A percentile compares a stretch with the other conserved stretches of the same genome.
These are phyloP conservation scores for Pueraria montana DNA, from an alignment of 306 rosid species.

Conservation along the genomic window DNA sequence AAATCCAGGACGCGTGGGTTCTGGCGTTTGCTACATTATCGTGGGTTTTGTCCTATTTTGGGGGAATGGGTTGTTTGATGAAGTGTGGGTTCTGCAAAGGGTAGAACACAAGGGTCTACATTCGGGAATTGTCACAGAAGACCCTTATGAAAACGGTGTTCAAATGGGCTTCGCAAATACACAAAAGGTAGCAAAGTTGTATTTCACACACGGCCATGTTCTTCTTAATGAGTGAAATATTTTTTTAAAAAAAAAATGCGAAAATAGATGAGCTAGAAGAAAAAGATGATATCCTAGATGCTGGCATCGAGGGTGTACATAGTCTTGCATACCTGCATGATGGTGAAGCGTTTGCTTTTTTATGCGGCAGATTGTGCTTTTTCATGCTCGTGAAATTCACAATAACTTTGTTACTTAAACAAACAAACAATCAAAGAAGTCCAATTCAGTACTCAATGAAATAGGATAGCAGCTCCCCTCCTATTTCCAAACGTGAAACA, in stretches of 20 bases:
- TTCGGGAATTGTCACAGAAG: too few species aligned
- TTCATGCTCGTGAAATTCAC: neutral
- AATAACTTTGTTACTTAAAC: neutral
- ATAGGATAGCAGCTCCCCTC: neutral
- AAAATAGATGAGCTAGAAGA: neutral
- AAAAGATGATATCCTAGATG: neutral
- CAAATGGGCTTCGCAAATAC: too few species aligned
- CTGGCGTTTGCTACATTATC: too few species aligned
- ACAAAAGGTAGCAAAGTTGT: neutral
- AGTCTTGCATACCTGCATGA: neutral
- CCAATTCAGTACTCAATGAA: neutral
- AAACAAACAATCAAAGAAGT: neutral
- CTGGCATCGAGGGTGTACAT: neutral
- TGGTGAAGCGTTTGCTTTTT: neutral
- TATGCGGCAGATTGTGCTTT: neutral
- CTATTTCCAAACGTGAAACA: neutral
- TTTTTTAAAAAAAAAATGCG: neutral
- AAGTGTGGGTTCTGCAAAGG: too few species aligned
- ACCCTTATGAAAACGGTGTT: too few species aligned
- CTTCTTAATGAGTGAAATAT: neutral
- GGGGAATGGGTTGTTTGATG: too few species aligned
- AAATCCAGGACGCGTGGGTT: too few species aligned
- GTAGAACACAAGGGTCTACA: too few species aligned
- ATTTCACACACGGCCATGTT: neutral
- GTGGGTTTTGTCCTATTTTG: too few species aligned